phyloP scores from a whole-genome alignment of 257 asterid species.

The Nicotiana obtusifolia region DNA sequence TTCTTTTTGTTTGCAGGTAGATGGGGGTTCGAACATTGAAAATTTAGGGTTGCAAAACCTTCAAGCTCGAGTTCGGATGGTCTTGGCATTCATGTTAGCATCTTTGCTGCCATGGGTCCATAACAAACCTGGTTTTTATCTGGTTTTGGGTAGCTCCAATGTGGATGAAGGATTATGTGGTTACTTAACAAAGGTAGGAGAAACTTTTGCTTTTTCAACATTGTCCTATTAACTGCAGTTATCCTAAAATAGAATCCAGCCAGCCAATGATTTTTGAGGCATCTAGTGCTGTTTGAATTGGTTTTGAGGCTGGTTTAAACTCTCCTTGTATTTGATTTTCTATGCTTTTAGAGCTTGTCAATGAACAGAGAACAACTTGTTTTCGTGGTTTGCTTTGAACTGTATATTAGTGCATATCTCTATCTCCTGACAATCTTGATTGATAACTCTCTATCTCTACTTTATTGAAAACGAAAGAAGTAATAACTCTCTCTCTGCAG shows the following conservation, averaged over 20 bases:
- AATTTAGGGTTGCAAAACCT: constrained; percentile 80
- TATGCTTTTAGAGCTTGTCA: not conserved
- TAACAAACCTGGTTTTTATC: constrained; percentile 84
- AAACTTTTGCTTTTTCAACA: not conserved
- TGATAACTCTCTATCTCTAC: constrained; percentile 21
- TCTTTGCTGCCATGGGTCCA: constrained; percentile 98
- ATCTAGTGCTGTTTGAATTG: not conserved
- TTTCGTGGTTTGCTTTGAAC: not conserved
- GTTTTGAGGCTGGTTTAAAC: not conserved
- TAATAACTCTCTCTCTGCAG: constrained; percentile 33
- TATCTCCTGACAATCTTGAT: not conserved
- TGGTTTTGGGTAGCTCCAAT: constrained; percentile 94
- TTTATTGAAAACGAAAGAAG: too few species aligned
- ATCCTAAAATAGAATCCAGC: not conserved
- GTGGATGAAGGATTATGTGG: constrained; percentile 96
- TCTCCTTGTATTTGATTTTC: not conserved
- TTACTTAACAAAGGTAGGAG: constrained; percentile 74
- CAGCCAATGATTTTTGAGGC: not conserved
- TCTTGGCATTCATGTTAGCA: constrained; percentile 89
- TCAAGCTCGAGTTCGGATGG: constrained; percentile 95
- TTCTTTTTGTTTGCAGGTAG: constrained; percentile 51
- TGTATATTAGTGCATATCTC: not conserved
- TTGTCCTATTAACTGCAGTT: not conserved
- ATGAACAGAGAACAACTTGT: not conserved
- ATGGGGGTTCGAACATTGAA: constrained; percentile 84